Percentiles rank a stretch among this genome's conserved stretches.
Evolutionary conservation across 2,329 filamentous ascomycete species (phyloP).

Genomic region (Colletotrichum siamense): DNA sequence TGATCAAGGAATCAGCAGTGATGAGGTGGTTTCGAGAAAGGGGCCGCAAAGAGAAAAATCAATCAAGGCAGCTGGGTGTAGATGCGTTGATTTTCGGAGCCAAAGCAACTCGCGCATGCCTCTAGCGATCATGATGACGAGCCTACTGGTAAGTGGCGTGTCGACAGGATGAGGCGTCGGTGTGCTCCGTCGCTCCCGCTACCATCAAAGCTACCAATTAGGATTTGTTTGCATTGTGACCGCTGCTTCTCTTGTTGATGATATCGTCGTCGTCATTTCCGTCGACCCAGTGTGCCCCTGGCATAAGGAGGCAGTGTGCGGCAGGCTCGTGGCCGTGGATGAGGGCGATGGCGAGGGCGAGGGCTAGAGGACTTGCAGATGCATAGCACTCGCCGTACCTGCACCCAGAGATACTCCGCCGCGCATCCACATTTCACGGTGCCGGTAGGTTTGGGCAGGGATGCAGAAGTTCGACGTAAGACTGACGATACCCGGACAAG

Average conservation of each 20-base stretch:
- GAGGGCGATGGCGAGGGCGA: background rate
- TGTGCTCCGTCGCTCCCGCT: too few species aligned
- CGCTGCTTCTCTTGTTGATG: too few species aligned
- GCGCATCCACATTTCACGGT: background rate
- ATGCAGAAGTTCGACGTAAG: background rate
- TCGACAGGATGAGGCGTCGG: too few species aligned
- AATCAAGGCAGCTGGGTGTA: background rate
- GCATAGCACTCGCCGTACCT: background rate
- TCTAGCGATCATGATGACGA: too few species aligned
- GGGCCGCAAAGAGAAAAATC: background rate
- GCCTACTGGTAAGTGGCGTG: too few species aligned
- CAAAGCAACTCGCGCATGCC: too few species aligned
- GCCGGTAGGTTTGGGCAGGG: background rate
- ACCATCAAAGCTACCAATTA: too few species aligned
- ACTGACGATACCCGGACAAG: background rate
- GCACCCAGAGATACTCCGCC: background rate
- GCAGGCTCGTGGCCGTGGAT: background rate
- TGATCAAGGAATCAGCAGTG: background rate
- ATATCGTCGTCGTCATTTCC: too few species aligned
- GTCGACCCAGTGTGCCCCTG: too few species aligned
- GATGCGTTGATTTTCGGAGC: background rate
- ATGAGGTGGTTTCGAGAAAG: background rate
- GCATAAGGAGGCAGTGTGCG: background rate
- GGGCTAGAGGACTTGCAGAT: background rate
- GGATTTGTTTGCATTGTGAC: too few species aligned